Evolutionary conservation across 306 rosid species (phyloP), one percentile per base, ranked within the genome.

Genomic region (Cucurbita ficifolia): DNA sequence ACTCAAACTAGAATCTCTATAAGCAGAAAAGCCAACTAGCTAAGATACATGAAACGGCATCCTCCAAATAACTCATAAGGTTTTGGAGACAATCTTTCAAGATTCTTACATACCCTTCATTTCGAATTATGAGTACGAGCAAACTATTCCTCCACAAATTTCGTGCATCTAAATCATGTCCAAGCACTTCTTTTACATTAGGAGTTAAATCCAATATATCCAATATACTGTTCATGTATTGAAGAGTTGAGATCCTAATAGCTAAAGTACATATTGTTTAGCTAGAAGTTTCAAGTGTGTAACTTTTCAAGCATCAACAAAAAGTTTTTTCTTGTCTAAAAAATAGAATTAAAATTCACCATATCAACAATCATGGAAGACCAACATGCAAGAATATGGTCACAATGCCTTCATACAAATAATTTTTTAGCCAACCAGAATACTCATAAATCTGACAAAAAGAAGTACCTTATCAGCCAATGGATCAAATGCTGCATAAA

Each of bases 401-500:
- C 43, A 14, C 69, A 2, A 16, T 33, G 42, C 14, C 43, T 59
- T 33, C 21, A 59, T 12, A 13, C 33, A 59, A 33, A 33, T 33
- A 33, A 6, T n/a, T 14, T 62, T 64, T 40, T 42, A 64, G n/a
- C 14, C 50, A 64, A 60, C 46, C 52, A 64, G 0, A 35, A 18
- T 63, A 39, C 50, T 39, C 17, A 40, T 67, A 45, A 21, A 67
- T 22, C 71, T 29, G n/a, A 67, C 43, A 40, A 56, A 58, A 58
- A 58, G 46, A 36, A 51, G 68, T 84, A 92, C 96, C 97, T 89
- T 89, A 81, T 89, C 92, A 45, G 98, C 98, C 82, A 92, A 92
- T 75, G 98, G 98, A 87, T 92, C 98, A 87, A 92, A 92, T 77
- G 96, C 96, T 14, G 98, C 98, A 83, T 88, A 92, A 69, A 92